Conservation (phyloP, 768 basidiomycete species). For the Tremella yokohamensis region DNA sequence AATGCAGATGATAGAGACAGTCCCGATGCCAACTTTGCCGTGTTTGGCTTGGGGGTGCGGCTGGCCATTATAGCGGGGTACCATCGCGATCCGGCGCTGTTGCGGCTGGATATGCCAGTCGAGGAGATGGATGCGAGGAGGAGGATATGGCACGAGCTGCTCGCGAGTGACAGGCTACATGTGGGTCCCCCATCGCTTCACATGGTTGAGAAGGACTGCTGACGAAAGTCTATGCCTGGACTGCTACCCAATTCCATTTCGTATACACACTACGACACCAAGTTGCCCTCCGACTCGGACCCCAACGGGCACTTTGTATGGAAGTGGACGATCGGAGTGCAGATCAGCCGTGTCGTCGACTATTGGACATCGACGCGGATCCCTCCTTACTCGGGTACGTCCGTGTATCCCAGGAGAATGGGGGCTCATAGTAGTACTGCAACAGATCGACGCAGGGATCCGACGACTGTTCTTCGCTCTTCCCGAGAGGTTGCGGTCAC, state of each 20-base stretch:
- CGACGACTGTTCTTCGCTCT: neutral
- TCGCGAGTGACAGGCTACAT: conserved; percentile 6
- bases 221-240: conserved; percentile 1
- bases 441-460: conserved; percentile 9
- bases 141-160: conserved; percentile 11
- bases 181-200: neutral
- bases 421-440: neutral
- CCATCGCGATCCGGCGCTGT: conserved; percentile 4
- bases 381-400: neutral
- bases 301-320: conserved; percentile 4
- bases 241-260: conserved; percentile 10
- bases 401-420: neutral
- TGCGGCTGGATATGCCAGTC: neutral
- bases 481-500: neutral
- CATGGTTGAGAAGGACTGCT: too few species aligned
- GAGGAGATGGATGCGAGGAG: conserved; percentile 10
- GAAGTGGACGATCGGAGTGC: conserved; percentile 10
- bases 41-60: conserved; percentile 8
- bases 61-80: conserved; percentile 13
- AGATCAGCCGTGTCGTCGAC: conserved; percentile 9
- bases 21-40: conserved; percentile 11
- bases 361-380: conserved; percentile 10
- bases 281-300: conserved; percentile 3
- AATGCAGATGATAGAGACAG: conserved; percentile 8
- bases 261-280: conserved; percentile 9